Conservation (phyloP, 2,329 filamentous ascomycete species). For the Diatrype stigma region DNA sequence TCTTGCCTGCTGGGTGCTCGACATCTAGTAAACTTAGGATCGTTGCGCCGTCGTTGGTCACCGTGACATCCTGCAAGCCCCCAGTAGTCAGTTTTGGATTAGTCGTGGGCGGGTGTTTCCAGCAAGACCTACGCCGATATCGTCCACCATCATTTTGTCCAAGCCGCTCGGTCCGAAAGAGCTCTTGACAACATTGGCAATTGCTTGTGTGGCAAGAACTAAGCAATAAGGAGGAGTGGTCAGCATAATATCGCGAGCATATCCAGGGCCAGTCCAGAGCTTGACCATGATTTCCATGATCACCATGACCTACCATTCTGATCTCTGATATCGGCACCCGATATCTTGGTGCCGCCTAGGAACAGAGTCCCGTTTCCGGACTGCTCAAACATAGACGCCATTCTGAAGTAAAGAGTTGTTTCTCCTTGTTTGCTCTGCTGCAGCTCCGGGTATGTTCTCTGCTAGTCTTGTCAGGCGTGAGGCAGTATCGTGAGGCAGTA, state of each 20-base stretch:
- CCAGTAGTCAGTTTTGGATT: constrained; percentile 12
- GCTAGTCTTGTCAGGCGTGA: neutral
- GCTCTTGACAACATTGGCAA: constrained; percentile 98
- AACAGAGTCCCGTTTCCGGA: constrained; percentile 94
- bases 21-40: constrained; percentile 94
- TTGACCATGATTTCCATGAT: constrained; percentile 33
- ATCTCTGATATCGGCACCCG: constrained; percentile 91
- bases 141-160: constrained; percentile 99
- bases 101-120: neutral
- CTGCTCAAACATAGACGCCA: constrained; percentile 96
- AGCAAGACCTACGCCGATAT: constrained; percentile 72
- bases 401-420: constrained; percentile 45
- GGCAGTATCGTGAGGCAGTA: too few relatives aligned
- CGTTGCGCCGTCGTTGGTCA: constrained; percentile 97
- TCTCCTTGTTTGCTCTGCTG: neutral
- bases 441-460: neutral
- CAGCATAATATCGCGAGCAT: constrained; percentile 13
- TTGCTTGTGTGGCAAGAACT: constrained; percentile 94
- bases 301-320: constrained; percentile 76
- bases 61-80: constrained; percentile 75
- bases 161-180: constrained; percentile 96
- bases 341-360: constrained; percentile 96
- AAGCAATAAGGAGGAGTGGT: constrained; percentile 11
- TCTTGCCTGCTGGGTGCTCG: constrained; percentile 97
- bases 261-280: constrained; percentile 1